Evolutionary conservation across 2,329 filamentous ascomycete genomes (phyloP).

Genomic region (Alternaria angustiovoidea): DNA sequence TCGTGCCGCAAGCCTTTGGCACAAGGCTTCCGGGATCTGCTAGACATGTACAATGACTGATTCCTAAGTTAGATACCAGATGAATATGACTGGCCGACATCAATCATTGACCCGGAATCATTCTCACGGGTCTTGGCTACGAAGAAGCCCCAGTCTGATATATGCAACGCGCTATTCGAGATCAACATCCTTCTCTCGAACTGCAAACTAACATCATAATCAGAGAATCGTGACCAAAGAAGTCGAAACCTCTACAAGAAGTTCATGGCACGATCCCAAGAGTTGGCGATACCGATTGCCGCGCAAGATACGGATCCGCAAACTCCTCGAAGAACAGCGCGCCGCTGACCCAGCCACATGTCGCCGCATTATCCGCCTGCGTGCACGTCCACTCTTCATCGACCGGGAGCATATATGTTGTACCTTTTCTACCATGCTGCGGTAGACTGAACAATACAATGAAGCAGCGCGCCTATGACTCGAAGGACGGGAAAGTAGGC

Average conservation of each 20-base stretch:
- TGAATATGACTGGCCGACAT: neutral
- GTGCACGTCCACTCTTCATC: too few relatives aligned
- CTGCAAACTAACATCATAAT: neutral
- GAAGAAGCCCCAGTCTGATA: neutral
- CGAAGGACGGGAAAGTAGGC: too few relatives aligned
- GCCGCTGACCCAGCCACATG: too few relatives aligned
- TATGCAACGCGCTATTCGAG: neutral
- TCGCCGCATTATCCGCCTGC: too few relatives aligned
- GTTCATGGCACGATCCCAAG: slow-evolving; percentile 6
- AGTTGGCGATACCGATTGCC: slow-evolving; percentile 13
- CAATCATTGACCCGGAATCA: neutral
- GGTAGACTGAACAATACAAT: too few relatives aligned
- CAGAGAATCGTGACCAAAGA: slow-evolving; percentile 22
- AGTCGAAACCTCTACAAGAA: neutral
- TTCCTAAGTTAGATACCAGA: neutral
- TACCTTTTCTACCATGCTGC: too few relatives aligned
- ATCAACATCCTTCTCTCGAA: neutral
- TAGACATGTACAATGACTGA: neutral
- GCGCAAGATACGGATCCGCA: slow-evolving; percentile 16
- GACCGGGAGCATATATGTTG: too few relatives aligned
- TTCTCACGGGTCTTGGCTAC: neutral
- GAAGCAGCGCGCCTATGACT: too few relatives aligned
- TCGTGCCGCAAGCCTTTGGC: too few relatives aligned
- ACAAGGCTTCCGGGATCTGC: neutral
- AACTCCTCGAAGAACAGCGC: slow-evolving; percentile 11